These are phyloP conservation scores for Oenanthe sinensis DNA, from an alignment of 129 eudicot species.

Conservation along the genomic window DNA sequence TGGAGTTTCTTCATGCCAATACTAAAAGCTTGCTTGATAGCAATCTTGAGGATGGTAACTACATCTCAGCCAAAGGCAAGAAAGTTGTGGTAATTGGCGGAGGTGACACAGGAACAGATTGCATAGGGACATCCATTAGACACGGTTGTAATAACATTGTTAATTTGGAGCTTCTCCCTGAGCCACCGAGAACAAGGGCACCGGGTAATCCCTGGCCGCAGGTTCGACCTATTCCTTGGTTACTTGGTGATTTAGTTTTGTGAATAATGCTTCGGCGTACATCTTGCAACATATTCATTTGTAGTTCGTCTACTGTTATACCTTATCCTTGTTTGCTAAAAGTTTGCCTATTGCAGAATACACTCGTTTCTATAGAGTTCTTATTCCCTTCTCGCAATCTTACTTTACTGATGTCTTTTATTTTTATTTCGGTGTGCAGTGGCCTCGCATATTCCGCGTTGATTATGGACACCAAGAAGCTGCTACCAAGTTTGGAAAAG, in stretches of 20 bases:
- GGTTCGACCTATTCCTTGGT: slow-evolving; percentile 30
- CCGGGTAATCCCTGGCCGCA: slow-evolving; percentile 99
- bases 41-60: slow-evolving; percentile 81
- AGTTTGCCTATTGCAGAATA: not conserved
- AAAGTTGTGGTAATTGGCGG: slow-evolving; percentile 98
- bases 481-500: slow-evolving; percentile 80
- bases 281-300: not conserved
- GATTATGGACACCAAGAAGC: slow-evolving; percentile 99
- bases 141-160: slow-evolving; percentile 82
- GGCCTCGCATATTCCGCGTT: slow-evolving; percentile 98
- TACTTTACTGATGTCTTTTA: not conserved
- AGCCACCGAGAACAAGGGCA: slow-evolving; percentile 88
- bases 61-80: slow-evolving; percentile 92
- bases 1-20: slow-evolving; percentile 98
- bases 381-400: too few relatives aligned
- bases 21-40: slow-evolving; percentile 93
- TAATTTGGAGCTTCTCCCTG: slow-evolving; percentile 92
- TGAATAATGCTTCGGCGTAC: not conserved
- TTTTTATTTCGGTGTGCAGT: slow-evolving; percentile 35
- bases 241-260: not conserved
- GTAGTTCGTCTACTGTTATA: not conserved
- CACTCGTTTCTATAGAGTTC: too few relatives aligned
- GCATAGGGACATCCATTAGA: slow-evolving; percentile 91
- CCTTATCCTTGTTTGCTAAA: not conserved
- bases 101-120: slow-evolving; percentile 98